Percentiles rank a stretch among this genome's conserved stretches.
phyloP scores from a whole-genome alignment of 2,329 filamentous ascomycete species.

The Xylaria polymorpha region DNA sequence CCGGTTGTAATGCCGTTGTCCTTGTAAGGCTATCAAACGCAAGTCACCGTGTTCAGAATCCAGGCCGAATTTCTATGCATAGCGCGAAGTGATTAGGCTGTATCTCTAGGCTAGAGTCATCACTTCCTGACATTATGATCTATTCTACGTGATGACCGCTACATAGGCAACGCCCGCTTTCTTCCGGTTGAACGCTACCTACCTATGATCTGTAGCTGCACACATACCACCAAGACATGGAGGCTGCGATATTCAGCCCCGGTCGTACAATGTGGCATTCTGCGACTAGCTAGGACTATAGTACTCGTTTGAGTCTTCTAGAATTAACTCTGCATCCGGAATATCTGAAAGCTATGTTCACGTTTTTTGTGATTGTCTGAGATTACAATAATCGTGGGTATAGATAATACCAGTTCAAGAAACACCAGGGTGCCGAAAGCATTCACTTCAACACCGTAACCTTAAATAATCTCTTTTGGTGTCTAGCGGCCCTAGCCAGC shows the following conservation, averaged over 20 bases:
- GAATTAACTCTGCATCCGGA: background rate
- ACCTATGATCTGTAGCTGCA: too few species aligned
- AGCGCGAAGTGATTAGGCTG: background rate
- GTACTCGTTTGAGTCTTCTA: background rate
- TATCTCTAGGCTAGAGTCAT: background rate
- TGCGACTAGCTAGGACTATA: background rate
- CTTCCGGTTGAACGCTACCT: background rate
- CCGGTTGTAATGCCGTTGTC: too few species aligned
- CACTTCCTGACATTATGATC: background rate
- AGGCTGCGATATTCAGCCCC: background rate
- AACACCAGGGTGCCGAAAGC: background rate
- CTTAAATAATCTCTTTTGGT: background rate
- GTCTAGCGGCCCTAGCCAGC: background rate
- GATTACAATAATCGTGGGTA: background rate
- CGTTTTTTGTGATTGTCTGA: background rate
- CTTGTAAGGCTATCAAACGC: too few species aligned
- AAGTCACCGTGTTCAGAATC: background rate
- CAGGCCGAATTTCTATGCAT: background rate
- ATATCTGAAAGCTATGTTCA: background rate
- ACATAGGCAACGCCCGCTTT: background rate
- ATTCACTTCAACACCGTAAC: background rate
- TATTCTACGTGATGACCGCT: background rate
- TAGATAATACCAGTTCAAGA: background rate
- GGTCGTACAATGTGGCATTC: background rate
- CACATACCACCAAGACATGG: background rate